A percentile compares a stretch with the other conserved stretches of the same genome.
These are phyloP conservation scores for Daldinia childiae DNA, from an alignment of 495 filamentous ascomycete species.

Conservation along the genomic window DNA sequence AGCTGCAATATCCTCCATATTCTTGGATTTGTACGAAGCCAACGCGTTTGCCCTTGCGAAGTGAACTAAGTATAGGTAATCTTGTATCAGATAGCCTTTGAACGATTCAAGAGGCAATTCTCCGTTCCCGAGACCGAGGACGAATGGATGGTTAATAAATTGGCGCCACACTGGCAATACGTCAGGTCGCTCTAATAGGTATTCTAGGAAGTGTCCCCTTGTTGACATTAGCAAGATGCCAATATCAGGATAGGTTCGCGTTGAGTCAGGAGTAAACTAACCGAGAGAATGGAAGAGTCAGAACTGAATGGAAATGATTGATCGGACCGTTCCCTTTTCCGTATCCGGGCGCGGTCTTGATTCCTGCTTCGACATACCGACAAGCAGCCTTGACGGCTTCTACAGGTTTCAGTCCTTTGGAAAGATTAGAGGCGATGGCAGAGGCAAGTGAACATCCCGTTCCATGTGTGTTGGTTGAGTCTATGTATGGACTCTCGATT, in stretches of 20 bases:
- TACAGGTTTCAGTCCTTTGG: conserved; percentile 65
- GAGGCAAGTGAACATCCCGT: conserved; percentile 95
- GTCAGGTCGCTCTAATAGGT: conserved; percentile 78
- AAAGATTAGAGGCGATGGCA: conserved; percentile 90
- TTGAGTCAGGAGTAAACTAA: conserved; percentile 55
- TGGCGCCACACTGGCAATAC: conserved; percentile 74
- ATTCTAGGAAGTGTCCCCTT: conserved; percentile 85
- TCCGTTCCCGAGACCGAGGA: conserved; percentile 76
- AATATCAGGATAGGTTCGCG: conserved; percentile 15
- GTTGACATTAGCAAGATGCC: conserved; percentile 7
- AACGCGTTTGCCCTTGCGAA: conserved; percentile 87
- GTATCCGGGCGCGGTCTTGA: conserved; percentile 75
- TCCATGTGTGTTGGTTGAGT: conserved; percentile 87
- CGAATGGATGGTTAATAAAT: conserved; percentile 84
- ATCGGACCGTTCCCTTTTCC: conserved; percentile 88
- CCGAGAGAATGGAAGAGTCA: conserved; percentile 83
- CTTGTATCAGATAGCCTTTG: conserved; percentile 86
- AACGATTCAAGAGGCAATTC: conserved; percentile 76
- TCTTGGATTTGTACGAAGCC: conserved; percentile 81
- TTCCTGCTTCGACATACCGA: conserved; percentile 84
- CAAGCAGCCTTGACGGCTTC: conserved; percentile 76
- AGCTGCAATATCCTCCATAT: conserved; percentile 74
- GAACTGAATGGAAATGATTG: conserved; percentile 91
- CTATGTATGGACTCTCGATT: conserved; percentile 73
- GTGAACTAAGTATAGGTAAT: conserved; percentile 90